Conservation (phyloP, 2,329 filamentous ascomycete species). For the Periconia sp. region DNA sequence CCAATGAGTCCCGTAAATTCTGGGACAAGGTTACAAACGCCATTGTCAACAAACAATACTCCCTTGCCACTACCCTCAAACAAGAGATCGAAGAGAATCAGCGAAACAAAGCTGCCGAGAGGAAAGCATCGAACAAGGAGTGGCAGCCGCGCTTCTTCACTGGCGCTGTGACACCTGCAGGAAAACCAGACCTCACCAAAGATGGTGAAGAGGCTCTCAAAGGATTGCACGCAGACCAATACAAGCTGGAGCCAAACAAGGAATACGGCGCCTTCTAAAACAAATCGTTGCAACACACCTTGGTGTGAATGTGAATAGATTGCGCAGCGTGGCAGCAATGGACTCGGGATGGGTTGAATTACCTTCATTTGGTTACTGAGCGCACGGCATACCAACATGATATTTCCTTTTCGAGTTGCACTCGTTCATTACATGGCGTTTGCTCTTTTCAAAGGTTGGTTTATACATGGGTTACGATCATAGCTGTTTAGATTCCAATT, state of each 20-base stretch:
- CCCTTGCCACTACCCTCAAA: constrained; percentile 82
- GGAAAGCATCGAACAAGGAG: constrained; percentile 67
- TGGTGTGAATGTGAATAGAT: not conserved
- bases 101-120: constrained; percentile 77
- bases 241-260: constrained; percentile 48
- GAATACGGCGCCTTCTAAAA: constrained; percentile 43
- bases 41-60: constrained; percentile 80
- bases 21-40: constrained; percentile 88
- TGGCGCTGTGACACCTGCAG: constrained; percentile 59
- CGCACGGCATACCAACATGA: not conserved
- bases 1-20: constrained; percentile 85
- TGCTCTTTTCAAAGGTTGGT: not conserved
- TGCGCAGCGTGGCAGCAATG: not conserved
- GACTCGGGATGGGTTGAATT: constrained; percentile 5
- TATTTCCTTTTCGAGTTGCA: not conserved
- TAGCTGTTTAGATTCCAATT: not conserved
- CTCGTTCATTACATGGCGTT: not conserved
- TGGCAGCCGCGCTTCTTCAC: constrained; percentile 92
- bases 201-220: constrained; percentile 62
- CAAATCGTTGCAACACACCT: not conserved
- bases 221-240: constrained; percentile 57
- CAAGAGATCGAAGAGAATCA: constrained; percentile 90
- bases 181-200: constrained; percentile 63
- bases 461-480: not conserved
- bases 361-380: constrained; percentile 1